Percentiles rank a stretch among this genome's conserved stretches.
Evolutionary conservation across 139 green algal species (phyloP).

Genomic region (Chlorella sp.): DNA sequence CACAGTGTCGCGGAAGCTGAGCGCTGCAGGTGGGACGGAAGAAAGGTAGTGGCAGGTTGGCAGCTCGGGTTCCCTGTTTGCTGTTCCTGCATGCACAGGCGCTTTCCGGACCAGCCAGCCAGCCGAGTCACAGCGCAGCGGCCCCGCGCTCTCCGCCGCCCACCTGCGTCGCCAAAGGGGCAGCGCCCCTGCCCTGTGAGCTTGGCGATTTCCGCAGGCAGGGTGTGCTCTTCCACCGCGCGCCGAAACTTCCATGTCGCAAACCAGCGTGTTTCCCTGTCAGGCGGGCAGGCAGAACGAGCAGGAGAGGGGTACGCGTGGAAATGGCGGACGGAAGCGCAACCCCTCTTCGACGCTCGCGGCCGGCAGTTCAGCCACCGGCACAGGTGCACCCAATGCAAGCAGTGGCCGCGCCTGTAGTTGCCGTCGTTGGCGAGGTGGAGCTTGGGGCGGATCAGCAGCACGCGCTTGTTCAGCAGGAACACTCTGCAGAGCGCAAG

Average conservation of each 20-base stretch:
- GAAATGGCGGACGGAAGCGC: no score
- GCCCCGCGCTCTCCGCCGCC: no score
- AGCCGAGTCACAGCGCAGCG: no score
- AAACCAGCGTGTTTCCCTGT: conserved; percentile 87
- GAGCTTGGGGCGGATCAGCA: conserved; percentile 95
- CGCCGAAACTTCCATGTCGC: conserved; percentile 80
- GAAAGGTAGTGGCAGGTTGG: background rate
- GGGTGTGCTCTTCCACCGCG: conserved; percentile 64
- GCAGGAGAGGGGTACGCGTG: no score
- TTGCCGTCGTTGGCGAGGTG: conserved; percentile 96
- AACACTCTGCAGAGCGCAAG: conserved; percentile 87
- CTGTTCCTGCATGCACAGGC: no score
- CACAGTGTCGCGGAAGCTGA: conserved; percentile 65
- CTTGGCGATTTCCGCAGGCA: conserved; percentile 63
- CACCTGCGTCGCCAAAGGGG: conserved; percentile 83
- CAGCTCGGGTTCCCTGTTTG: no score
- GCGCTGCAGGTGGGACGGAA: conserved; percentile 37
- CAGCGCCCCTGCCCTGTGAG: conserved; percentile 67
- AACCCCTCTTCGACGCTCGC: no score
- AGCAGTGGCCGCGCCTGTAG: conserved; percentile 65
- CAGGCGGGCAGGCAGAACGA: background rate
- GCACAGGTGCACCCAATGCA: no score
- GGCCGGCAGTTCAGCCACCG: no score
- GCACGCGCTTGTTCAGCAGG: conserved; percentile 75
- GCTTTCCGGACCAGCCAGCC: no score